phyloP scores from a whole-genome alignment of 73 alveolate species.

The Diophrys sp. region DNA sequence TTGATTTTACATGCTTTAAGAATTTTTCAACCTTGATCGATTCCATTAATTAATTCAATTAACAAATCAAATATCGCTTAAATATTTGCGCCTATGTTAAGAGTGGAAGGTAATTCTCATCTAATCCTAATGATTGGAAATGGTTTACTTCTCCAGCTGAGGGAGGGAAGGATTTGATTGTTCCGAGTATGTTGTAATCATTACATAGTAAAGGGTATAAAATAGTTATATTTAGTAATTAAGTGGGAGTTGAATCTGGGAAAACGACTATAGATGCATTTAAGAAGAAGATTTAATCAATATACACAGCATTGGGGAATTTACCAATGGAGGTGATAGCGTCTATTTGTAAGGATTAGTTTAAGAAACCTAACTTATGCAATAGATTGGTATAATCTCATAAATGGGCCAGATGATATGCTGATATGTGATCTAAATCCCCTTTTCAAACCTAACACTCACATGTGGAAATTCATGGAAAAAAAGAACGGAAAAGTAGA shows the following conservation, averaged over 20 bases:
- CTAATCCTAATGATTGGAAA: constrained; percentile 80
- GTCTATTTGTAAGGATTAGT: constrained; percentile 83
- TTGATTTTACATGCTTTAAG: too few relatives aligned
- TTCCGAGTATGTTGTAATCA: constrained; percentile 46
- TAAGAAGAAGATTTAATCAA: constrained; percentile 50
- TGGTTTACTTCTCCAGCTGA: constrained; percentile 65
- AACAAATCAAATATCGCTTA: too few relatives aligned
- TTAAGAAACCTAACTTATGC: too few relatives aligned
- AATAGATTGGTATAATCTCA: too few relatives aligned
- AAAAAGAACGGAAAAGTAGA: constrained; percentile 71
- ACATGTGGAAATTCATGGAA: constrained; percentile 87
- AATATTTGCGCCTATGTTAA: too few relatives aligned
- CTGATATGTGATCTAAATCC: constrained; percentile 20
- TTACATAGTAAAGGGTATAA: constrained; percentile 62
- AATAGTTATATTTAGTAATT: constrained; percentile 67
- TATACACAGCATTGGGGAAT: constrained; percentile 65
- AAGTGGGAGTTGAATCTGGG: constrained; percentile 78
- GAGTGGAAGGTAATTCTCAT: constrained; percentile 69
- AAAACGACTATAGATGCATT: constrained; percentile 50
- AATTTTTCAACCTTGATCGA: too few relatives aligned
- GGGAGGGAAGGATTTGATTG: constrained; percentile 14
- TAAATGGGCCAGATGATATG: too few relatives aligned
- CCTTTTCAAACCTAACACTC: constrained; percentile 86
- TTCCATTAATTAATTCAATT: too few relatives aligned
- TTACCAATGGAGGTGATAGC: constrained; percentile 81